Evolutionary conservation across 169 alveolate species (phyloP).

Genomic region (Cryptosporidium parvum): DNA sequence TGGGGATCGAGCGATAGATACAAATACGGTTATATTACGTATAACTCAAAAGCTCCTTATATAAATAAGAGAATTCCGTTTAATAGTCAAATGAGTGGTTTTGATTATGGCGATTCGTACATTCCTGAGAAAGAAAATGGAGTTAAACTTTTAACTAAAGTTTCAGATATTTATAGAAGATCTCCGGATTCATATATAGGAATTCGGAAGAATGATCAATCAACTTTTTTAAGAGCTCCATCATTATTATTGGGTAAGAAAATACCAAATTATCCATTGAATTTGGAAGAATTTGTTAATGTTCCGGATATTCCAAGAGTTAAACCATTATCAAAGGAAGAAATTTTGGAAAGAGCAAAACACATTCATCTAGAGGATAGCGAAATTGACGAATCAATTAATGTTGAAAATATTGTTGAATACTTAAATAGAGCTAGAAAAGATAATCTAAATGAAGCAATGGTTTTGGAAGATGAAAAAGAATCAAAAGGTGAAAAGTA

Average conservation of each 20-base stretch:
- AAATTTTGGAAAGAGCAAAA: constrained; percentile 38
- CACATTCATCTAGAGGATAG: constrained; percentile 36
- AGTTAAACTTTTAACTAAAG: neutral
- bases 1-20: neutral
- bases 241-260: neutral
- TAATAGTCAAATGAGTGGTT: neutral
- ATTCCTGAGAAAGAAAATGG: neutral
- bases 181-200: neutral
- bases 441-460: neutral
- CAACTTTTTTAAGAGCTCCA: neutral
- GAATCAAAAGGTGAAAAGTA: neutral
- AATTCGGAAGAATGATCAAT: neutral
- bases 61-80: constrained; percentile 18
- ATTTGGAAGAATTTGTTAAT: constrained; percentile 4
- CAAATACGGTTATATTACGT: constrained; percentile 5
- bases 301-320: constrained; percentile 39
- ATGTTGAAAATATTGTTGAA: neutral
- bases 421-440: neutral
- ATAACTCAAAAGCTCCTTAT: neutral
- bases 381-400: constrained; percentile 12
- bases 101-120: neutral
- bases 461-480: neutral
- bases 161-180: constrained; percentile 3
- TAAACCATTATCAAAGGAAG: constrained; percentile 25
- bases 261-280: constrained; percentile 1